These are phyloP conservation scores for Mortierella sp. DNA, from an alignment of 371 early-diverging fungal species.

Conservation along the genomic window DNA sequence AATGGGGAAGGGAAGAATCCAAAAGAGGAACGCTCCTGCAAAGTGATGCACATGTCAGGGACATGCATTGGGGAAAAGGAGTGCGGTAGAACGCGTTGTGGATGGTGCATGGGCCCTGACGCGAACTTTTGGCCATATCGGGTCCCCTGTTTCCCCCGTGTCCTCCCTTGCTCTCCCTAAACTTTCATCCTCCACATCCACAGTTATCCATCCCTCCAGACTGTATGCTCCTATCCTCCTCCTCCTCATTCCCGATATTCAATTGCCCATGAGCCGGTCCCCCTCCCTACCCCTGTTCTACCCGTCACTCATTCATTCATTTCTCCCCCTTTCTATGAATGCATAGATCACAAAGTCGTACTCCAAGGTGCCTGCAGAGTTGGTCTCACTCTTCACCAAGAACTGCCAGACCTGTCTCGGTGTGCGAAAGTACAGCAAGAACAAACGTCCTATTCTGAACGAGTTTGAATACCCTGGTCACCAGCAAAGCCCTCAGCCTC, in stretches of 20 bases:
- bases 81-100: no score
- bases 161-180: neutral
- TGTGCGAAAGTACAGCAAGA: slow-evolving; percentile 52
- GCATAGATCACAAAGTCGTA: slow-evolving; percentile 51
- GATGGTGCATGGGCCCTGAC: no score
- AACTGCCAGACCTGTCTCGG: slow-evolving; percentile 53
- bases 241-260: neutral
- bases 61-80: no score
- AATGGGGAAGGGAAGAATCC: neutral
- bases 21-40: neutral
- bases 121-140: no score
- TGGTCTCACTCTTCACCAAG: slow-evolving; percentile 54
- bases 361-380: slow-evolving; percentile 51
- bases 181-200: neutral
- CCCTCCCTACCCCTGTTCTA: no score
- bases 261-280: no score
- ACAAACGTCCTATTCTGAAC: slow-evolving; percentile 50
- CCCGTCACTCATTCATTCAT: neutral
- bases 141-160: neutral
- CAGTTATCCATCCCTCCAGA: no score
- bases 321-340: neutral
- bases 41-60: neutral
- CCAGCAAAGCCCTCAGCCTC: slow-evolving; percentile 10
- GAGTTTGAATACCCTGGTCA: slow-evolving; percentile 49
- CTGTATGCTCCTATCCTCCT: neutral